Percentiles rank a stretch among this genome's conserved stretches.
phyloP scores from a whole-genome alignment of 257 asterid species.

The Solanum piurae region DNA sequence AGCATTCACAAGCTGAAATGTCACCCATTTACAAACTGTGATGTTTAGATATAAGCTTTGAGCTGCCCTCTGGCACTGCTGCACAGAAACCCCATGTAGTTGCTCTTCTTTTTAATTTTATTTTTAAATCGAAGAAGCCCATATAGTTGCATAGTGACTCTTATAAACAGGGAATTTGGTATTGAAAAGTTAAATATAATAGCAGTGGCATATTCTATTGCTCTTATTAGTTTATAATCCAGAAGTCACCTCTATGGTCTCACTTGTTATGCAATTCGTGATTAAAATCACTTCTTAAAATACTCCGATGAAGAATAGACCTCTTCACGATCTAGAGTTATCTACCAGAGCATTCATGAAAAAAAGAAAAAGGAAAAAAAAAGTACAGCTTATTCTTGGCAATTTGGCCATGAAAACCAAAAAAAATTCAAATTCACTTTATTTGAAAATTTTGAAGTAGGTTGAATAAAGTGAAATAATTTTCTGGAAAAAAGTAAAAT shows the following conservation, averaged over 20 bases:
- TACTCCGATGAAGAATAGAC: neutral
- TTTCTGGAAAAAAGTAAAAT: neutral
- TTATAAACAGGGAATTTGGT: neutral
- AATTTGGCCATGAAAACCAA: too few relatives aligned
- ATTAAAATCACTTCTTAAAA: neutral
- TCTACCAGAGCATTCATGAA: neutral
- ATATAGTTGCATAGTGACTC: neutral
- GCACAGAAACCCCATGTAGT: neutral
- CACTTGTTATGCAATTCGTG: neutral
- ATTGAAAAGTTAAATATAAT: neutral
- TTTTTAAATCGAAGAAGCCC: neutral
- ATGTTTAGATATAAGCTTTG: neutral
- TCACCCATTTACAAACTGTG: neutral
- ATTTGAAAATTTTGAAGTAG: neutral
- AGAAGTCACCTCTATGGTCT: neutral
- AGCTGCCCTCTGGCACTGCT: neutral
- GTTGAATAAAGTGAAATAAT: neutral
- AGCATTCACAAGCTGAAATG: neutral
- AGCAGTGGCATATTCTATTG: neutral
- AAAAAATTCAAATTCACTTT: neutral
- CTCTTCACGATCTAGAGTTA: neutral
- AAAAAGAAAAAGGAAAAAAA: neutral
- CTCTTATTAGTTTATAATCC: neutral
- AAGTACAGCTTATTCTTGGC: neutral
- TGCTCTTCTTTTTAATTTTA: neutral